Percentiles rank a stretch among this genome's conserved stretches.
Conservation (phyloP, 2,329 filamentous ascomycete species). For the Talaromyces atroroseus region DNA sequence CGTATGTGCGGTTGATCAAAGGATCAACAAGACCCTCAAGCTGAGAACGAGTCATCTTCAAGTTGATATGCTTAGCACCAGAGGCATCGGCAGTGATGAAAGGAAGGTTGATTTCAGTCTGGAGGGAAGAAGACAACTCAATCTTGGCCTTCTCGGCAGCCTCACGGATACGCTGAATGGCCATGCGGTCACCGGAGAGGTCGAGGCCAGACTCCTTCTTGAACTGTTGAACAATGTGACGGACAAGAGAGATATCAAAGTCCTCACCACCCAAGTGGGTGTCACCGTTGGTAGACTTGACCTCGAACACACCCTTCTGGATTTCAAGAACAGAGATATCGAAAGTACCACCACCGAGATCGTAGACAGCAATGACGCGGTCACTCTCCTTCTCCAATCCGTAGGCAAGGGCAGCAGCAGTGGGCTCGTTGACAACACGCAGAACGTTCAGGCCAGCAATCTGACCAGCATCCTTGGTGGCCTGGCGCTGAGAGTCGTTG, state of each 20-base stretch:
- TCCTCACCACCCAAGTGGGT: slow-evolving; percentile 98
- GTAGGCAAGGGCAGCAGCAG: slow-evolving; percentile 90
- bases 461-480: slow-evolving; percentile 95
- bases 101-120: slow-evolving; percentile 96
- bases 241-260: slow-evolving; percentile 91
- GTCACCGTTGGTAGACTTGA: slow-evolving; percentile 98
- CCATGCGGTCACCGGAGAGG: slow-evolving; percentile 89
- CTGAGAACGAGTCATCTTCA: slow-evolving; percentile 85
- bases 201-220: slow-evolving; percentile 94
- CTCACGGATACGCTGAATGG: slow-evolving; percentile 97
- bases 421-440: slow-evolving; percentile 97
- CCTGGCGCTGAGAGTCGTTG: slow-evolving; percentile 96
- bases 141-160: slow-evolving; percentile 99
- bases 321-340: slow-evolving; percentile 98
- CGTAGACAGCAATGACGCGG: slow-evolving; percentile 87
- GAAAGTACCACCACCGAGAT: slow-evolving; percentile 97
- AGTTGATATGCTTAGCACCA: slow-evolving; percentile 97
- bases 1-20: slow-evolving; percentile 77
- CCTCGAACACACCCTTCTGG: slow-evolving; percentile 96
- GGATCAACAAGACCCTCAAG: slow-evolving; percentile 90
- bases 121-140: slow-evolving; percentile 87
- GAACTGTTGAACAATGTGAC: slow-evolving; percentile 89
- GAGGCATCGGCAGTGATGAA: slow-evolving; percentile 97
- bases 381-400: slow-evolving; percentile 93
- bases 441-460: slow-evolving; percentile 95